phyloP scores from a whole-genome alignment of 108 stramenopile genomes.

The Pseudonitzschia pungens region DNA sequence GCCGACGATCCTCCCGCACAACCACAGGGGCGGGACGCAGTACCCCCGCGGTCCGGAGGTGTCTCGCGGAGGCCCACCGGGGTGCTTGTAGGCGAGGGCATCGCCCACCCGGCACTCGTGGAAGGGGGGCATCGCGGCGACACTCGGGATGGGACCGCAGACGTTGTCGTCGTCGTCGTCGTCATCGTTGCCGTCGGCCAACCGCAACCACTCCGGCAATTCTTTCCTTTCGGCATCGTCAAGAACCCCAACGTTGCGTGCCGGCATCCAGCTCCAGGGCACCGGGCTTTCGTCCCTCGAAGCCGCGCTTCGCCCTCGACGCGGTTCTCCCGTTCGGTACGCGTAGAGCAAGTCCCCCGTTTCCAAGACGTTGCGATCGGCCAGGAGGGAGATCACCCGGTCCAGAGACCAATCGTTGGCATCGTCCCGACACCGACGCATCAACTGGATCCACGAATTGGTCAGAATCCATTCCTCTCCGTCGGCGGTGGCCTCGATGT shows the following conservation, averaged over 20 bases:
- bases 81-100: constrained; percentile 27
- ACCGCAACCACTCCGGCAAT: no score
- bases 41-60: neutral
- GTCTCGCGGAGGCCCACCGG: constrained; percentile 9
- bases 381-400: constrained; percentile 13
- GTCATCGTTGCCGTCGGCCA: neutral
- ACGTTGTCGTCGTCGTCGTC: neutral
- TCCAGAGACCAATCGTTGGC: neutral
- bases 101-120: constrained; percentile 22
- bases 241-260: neutral
- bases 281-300: no score
- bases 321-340: neutral
- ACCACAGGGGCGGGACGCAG: constrained; percentile 28
- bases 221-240: neutral
- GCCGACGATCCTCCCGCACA: constrained; percentile 18
- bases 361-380: constrained; percentile 23
- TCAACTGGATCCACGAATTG: constrained; percentile 25
- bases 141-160: constrained; percentile 10
- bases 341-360: constrained; percentile 23
- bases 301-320: no score
- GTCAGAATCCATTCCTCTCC: constrained; percentile 34
- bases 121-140: constrained; percentile 5
- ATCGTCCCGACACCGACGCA: constrained; percentile 6
- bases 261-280: constrained; percentile 25
- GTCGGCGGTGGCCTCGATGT: constrained; percentile 10